A percentile compares a stretch with the other conserved stretches of the same genome.
These are phyloP conservation scores for Candida sp. DNA, from an alignment of 1,139 yeast genomes.

Conservation along the genomic window DNA sequence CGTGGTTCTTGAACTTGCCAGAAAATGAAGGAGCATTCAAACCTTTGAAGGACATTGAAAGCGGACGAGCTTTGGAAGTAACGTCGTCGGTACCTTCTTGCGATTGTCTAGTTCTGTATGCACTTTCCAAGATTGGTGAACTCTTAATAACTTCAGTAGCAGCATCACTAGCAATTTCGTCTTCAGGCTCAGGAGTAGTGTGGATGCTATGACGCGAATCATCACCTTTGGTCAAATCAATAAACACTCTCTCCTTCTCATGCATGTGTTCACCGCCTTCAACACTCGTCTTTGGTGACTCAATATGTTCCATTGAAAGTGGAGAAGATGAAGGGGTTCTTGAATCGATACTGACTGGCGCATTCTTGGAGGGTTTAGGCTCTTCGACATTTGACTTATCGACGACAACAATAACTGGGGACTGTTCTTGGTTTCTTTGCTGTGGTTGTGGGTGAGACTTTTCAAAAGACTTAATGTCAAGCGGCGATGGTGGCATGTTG, in stretches of 20 bases:
- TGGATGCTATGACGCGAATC: not conserved
- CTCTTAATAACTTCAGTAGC: conserved; percentile 13
- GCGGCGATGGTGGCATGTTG: conserved; percentile 3
- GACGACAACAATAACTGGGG: conserved; percentile 1
- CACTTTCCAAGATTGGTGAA: conserved; percentile 29
- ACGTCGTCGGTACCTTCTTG: conserved; percentile 12
- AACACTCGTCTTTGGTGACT: conserved; percentile 16
- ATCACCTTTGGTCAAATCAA: not conserved
- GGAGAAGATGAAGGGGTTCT: conserved; percentile 17
- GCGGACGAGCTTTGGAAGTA: conserved; percentile 45
- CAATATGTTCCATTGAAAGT: conserved; percentile 10
- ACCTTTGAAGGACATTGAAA: conserved; percentile 73
- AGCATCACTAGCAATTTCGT: conserved; percentile 1
- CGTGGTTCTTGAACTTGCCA: conserved; percentile 32
- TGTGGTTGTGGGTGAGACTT: not conserved
- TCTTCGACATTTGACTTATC: conserved; percentile 2
- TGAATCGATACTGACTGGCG: conserved; percentile 16
- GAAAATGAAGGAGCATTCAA: conserved; percentile 60
- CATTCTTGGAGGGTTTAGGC: conserved; percentile 1
- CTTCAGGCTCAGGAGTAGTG: not conserved
- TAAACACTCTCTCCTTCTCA: not conserved
- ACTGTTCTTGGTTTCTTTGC: not conserved
- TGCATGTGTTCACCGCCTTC: conserved; percentile 10
- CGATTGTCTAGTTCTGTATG: conserved; percentile 12
- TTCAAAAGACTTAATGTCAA: not conserved